Evolutionary conservation across 2,329 filamentous ascomycete species (phyloP).

Genomic region (Aspergillus awamori): DNA sequence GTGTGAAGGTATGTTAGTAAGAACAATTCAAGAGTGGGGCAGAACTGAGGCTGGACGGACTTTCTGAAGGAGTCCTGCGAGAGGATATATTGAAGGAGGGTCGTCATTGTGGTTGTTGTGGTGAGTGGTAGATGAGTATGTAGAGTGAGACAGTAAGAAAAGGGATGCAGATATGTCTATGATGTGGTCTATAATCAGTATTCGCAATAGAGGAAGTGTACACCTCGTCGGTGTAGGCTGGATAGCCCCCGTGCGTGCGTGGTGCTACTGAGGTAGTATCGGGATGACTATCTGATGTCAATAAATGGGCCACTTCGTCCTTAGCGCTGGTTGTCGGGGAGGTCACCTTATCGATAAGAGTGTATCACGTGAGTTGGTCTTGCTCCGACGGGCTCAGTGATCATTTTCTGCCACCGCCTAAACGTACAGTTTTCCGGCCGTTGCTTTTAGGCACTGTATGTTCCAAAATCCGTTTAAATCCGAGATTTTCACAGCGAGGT

Average conservation of each 20-base stretch:
- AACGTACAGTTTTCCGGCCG: no score
- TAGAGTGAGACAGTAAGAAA: neutral
- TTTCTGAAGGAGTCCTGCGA: conserved; percentile 60
- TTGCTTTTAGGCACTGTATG: no score
- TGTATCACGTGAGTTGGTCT: neutral
- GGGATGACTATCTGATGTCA: conserved; percentile 6
- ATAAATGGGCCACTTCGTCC: conserved; percentile 3
- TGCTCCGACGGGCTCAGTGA: neutral
- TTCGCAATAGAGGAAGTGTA: neutral
- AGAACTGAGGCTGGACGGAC: conserved; percentile 48
- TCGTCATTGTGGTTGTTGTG: conserved; percentile 43
- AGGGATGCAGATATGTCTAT: neutral
- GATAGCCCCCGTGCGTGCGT: neutral
- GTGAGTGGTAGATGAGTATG: neutral
- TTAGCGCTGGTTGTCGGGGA: conserved; percentile 4
- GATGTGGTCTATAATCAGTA: neutral
- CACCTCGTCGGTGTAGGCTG: neutral
- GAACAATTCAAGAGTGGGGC: neutral
- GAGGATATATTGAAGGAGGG: conserved; percentile 69
- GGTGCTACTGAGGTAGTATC: neutral
- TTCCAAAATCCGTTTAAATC: no score
- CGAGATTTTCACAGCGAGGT: no score
- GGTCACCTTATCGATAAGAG: conserved; percentile 13
- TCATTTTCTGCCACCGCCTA: no score
- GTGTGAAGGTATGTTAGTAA: neutral